Evolutionary conservation across 805 yeast genomes (phyloP).

Genomic region (Debaryomyces tyrocola): DNA sequence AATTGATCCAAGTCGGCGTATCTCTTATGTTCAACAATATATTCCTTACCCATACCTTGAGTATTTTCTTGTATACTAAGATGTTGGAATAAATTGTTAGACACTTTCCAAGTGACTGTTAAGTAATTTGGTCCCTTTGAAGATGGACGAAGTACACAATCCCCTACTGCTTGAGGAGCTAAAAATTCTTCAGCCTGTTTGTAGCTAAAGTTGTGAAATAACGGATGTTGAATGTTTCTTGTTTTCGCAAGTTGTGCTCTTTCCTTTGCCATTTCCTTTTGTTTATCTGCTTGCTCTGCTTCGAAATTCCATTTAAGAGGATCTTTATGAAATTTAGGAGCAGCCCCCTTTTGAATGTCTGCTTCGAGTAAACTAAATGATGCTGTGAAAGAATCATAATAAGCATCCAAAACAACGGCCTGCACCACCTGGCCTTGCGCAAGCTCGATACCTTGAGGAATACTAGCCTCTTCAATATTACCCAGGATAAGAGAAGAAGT

Average conservation of each 20-base stretch:
- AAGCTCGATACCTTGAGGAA: slow-evolving; percentile 43
- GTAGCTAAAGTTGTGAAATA: slow-evolving; percentile 78
- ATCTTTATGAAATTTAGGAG: slow-evolving; percentile 50
- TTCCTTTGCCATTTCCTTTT: slow-evolving; percentile 57
- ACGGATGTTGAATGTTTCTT: slow-evolving; percentile 87
- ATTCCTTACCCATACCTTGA: slow-evolving; percentile 59
- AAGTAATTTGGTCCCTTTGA: slow-evolving; percentile 85
- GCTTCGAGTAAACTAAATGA: slow-evolving; percentile 68
- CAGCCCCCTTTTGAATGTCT: slow-evolving; percentile 57
- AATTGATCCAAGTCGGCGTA: slow-evolving; percentile 93
- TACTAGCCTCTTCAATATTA: slow-evolving; percentile 46
- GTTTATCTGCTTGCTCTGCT: slow-evolving; percentile 67
- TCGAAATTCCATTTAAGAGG: slow-evolving; percentile 77
- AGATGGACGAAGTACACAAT: slow-evolving; percentile 91
- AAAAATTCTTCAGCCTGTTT: slow-evolving; percentile 90
- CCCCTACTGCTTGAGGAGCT: slow-evolving; percentile 88
- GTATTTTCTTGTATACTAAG: slow-evolving; percentile 78
- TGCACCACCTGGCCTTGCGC: slow-evolving; percentile 78
- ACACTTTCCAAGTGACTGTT: slow-evolving; percentile 96
- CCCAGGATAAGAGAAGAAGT: slow-evolving; percentile 44
- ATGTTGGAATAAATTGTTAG: slow-evolving; percentile 87
- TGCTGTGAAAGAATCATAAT: slow-evolving; percentile 73
- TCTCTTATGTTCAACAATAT: slow-evolving; percentile 63
- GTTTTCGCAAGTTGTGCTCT: slow-evolving; percentile 66
- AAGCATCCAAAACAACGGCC: slow-evolving; percentile 71